These are phyloP conservation scores for Davidsoniella virescens DNA, from an alignment of 2,329 filamentous ascomycete genomes.

Conservation along the genomic window DNA sequence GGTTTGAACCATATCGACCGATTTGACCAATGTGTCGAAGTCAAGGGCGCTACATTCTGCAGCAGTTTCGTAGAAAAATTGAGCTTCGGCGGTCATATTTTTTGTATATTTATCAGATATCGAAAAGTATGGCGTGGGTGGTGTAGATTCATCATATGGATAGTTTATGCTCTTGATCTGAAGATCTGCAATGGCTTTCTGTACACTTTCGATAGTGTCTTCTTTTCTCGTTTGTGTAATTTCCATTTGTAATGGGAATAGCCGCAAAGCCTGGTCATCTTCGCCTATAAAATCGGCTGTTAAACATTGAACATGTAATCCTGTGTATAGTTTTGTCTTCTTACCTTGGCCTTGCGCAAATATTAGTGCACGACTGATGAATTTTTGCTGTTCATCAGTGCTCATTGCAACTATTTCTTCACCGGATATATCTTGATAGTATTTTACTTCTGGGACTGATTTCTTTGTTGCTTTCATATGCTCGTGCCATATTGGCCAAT, in stretches of 20 bases:
- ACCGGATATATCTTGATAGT: slow-evolving; percentile 41
- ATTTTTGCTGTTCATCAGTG: slow-evolving; percentile 44
- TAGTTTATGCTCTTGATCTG: neutral
- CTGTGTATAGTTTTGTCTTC: neutral
- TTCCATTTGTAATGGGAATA: slow-evolving; percentile 6
- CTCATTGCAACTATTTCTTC: slow-evolving; percentile 46
- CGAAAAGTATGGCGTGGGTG: neutral
- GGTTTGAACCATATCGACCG: slow-evolving; percentile 13
- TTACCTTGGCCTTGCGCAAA: slow-evolving; percentile 12
- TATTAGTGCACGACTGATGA: slow-evolving; percentile 32
- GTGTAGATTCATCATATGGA: neutral
- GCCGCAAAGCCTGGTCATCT: neutral
- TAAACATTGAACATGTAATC: neutral
- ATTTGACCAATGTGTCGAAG: slow-evolving; percentile 9
- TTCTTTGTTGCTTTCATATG: slow-evolving; percentile 18
- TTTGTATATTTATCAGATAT: slow-evolving; percentile 8
- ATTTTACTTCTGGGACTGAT: slow-evolving; percentile 18
- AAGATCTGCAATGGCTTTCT: neutral
- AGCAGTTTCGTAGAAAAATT: slow-evolving; percentile 12
- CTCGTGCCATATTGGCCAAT: slow-evolving; percentile 50
- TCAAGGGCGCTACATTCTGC: slow-evolving; percentile 7
- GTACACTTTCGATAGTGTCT: neutral
- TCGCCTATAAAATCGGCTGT: neutral
- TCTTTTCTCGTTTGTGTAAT: neutral
- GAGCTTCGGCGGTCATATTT: slow-evolving; percentile 12